Evolutionary conservation across 1,284 basidiomycete genomes (phyloP).

Genomic region (Farysia itapuensis): DNA sequence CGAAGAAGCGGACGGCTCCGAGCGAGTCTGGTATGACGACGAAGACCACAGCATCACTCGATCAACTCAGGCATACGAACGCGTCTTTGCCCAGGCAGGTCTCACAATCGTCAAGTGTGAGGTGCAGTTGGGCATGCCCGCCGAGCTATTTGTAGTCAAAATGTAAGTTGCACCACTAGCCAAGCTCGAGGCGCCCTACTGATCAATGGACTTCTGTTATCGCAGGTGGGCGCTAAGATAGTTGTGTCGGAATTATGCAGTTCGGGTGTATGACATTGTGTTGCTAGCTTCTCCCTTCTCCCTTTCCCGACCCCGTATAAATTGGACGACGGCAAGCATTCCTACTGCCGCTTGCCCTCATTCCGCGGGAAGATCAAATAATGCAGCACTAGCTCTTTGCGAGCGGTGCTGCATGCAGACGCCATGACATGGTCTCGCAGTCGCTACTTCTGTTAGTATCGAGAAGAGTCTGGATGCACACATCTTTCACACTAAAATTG

Average conservation of each 20-base stretch:
- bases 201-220: too few species aligned
- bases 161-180: too few species aligned
- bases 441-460: too few species aligned
- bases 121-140: constrained; percentile 53
- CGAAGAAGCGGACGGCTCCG: constrained; percentile 51
- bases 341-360: constrained; percentile 7
- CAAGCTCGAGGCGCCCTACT: too few species aligned
- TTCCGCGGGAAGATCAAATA: constrained; percentile 6
- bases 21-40: constrained; percentile 56
- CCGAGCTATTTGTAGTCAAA: constrained; percentile 56
- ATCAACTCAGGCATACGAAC: constrained; percentile 53
- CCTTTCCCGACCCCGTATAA: constrained; percentile 3
- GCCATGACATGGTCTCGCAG: too few species aligned
- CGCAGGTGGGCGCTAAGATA: too few species aligned
- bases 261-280: too few species aligned
- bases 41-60: constrained; percentile 57
- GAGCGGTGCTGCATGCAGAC: too few species aligned
- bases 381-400: too few species aligned
- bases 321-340: constrained; percentile 6
- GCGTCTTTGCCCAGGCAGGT: constrained; percentile 53
- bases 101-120: constrained; percentile 49
- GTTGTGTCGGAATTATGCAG: too few species aligned
- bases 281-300: background rate
- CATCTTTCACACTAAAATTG: too few species aligned
- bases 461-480: too few species aligned